Conservation (phyloP, 2,329 filamentous ascomycete species). For the Calonectria leucothoes region DNA sequence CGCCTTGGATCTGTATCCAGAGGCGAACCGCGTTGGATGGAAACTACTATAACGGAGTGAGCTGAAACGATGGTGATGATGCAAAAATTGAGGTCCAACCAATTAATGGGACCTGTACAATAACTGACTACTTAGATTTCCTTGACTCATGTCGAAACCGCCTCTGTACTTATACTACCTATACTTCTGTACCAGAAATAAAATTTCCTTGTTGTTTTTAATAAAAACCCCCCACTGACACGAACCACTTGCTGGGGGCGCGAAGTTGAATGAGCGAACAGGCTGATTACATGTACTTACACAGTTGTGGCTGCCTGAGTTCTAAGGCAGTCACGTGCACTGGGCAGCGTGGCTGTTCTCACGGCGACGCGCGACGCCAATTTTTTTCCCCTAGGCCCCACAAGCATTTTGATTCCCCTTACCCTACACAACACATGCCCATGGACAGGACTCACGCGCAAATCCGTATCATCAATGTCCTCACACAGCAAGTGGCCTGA, state of each 20-base stretch:
- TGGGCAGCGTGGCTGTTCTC: conserved; percentile 15
- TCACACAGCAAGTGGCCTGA: conserved; percentile 48
- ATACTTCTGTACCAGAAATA: conserved; percentile 23
- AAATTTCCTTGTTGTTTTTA: background rate
- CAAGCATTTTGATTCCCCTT: conserved; percentile 37
- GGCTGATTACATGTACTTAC: background rate
- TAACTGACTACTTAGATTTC: conserved; percentile 36
- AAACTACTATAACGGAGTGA: conserved; percentile 18
- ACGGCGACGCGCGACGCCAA: conserved; percentile 33
- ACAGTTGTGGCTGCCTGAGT: conserved; percentile 32
- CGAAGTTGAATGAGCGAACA: background rate
- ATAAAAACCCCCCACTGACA: background rate
- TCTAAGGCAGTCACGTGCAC: conserved; percentile 31
- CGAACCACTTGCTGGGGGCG: background rate
- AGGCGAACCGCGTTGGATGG: conserved; percentile 8
- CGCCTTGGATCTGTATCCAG: background rate
- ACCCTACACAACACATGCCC: conserved; percentile 39
- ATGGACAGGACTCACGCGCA: conserved; percentile 31
- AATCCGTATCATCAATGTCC: conserved; percentile 41
- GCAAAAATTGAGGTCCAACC: conserved; percentile 18
- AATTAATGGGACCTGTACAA: conserved; percentile 34
- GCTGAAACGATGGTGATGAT: conserved; percentile 9
- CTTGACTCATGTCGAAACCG: conserved; percentile 35
- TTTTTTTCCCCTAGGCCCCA: conserved; percentile 45
- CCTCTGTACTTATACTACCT: conserved; percentile 22